Conservation (phyloP, 2,329 filamentous ascomycete genomes). For the Torrubiellomyces zombiae region DNA sequence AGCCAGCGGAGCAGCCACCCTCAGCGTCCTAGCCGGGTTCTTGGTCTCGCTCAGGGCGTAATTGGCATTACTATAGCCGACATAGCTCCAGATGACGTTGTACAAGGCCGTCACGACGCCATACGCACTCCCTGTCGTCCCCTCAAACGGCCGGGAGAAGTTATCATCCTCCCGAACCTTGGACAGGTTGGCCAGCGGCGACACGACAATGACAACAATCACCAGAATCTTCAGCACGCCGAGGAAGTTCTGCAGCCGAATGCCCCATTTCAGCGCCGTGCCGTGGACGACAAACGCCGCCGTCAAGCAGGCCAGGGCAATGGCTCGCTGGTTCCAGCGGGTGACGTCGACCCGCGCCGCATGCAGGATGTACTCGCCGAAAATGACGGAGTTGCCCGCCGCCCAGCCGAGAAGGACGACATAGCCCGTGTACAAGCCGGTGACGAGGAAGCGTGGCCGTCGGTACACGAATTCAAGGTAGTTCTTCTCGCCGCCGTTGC, state of each 20-base stretch:
- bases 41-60: constrained; percentile 49
- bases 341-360: constrained; percentile 44
- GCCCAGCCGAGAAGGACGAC: constrained; percentile 49
- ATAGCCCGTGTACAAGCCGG: constrained; percentile 43
- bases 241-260: constrained; percentile 49
- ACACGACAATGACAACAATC: constrained; percentile 46
- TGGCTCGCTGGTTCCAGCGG: constrained; percentile 49
- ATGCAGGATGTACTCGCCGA: constrained; percentile 53
- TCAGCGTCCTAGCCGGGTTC: constrained; percentile 47
- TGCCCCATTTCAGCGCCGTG: constrained; percentile 44
- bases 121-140: constrained; percentile 49
- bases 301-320: constrained; percentile 51
- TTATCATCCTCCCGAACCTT: constrained; percentile 42
- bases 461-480: constrained; percentile 50
- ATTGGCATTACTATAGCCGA: constrained; percentile 53
- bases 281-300: constrained; percentile 50
- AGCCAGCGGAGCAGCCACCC: constrained; percentile 45
- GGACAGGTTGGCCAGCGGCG: constrained; percentile 42
- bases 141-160: constrained; percentile 46
- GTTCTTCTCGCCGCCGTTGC: constrained; percentile 50
- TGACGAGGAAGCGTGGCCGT: constrained; percentile 42
- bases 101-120: constrained; percentile 53
- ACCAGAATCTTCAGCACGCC: constrained; percentile 50
- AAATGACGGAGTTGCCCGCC: constrained; percentile 50
- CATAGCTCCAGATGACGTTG: constrained; percentile 56